Evolutionary conservation across 1,139 yeast species (phyloP).

Genomic region (Pichia sp.): DNA sequence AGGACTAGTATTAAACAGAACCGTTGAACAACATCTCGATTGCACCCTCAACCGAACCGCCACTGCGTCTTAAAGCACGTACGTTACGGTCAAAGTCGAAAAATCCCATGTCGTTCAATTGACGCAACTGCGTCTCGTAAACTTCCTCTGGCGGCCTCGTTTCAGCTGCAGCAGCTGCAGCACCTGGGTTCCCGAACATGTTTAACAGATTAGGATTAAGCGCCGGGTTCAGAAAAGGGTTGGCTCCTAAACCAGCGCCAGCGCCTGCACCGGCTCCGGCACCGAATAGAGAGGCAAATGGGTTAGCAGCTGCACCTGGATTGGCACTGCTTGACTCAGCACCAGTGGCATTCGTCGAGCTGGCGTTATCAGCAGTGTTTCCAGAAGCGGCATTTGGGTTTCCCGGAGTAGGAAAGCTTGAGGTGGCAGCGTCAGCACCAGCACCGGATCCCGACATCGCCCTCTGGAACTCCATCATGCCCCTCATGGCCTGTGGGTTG

Average conservation of each 20-base stretch:
- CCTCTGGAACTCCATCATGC: conserved; percentile 71
- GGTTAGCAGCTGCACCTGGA: conserved; percentile 18
- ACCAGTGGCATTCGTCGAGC: conserved; percentile 7
- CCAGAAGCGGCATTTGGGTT: conserved; percentile 20
- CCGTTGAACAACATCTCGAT: conserved; percentile 78
- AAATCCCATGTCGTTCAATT: conserved; percentile 94
- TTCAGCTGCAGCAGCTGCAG: conserved; percentile 42
- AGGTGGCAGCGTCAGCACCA: conserved; percentile 10
- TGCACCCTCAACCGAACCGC: conserved; percentile 97
- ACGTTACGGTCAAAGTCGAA: conserved; percentile 89
- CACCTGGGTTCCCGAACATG: conserved; percentile 35
- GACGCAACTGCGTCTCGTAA: conserved; percentile 84
- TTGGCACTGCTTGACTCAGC: conserved; percentile 12
- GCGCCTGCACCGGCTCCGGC: conserved; percentile 41
- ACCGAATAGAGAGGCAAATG: conserved; percentile 25
- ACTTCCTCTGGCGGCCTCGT: conserved; percentile 94
- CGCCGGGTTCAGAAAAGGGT: conserved; percentile 36
- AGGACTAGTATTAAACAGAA: conserved; percentile 20
- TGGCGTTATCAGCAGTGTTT: conserved; percentile 12
- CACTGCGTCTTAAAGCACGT: conserved; percentile 86
- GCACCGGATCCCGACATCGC: conserved; percentile 31
- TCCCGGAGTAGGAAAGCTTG: conserved; percentile 54
- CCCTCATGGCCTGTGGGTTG: conserved; percentile 81
- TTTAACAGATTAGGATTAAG: conserved; percentile 29
- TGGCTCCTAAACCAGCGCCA: conserved; percentile 36